phyloP scores from a whole-genome alignment of 805 yeast genomes.

The Wickerhamomyces canadensis region DNA sequence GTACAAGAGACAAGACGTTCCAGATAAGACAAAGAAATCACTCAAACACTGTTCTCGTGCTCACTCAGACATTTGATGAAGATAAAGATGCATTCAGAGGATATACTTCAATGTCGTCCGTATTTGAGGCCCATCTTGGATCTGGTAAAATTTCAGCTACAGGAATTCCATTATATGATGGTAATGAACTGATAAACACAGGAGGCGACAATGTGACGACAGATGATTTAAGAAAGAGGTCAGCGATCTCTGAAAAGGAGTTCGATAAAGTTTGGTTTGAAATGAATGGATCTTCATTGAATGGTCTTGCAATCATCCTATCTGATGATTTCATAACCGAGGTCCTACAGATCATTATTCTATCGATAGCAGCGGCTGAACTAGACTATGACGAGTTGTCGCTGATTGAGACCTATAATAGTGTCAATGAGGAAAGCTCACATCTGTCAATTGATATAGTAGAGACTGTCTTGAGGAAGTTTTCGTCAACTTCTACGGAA shows the following conservation, averaged over 20 bases:
- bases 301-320: constrained; percentile 36
- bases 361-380: constrained; percentile 34
- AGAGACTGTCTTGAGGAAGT: constrained; percentile 44
- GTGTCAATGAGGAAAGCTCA: constrained; percentile 25
- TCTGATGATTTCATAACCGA: constrained; percentile 29
- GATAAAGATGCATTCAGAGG: constrained; percentile 27
- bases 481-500: constrained; percentile 26
- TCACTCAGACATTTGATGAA: constrained; percentile 25
- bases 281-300: constrained; percentile 49
- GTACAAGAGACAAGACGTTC: constrained; percentile 56
- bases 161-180: constrained; percentile 33
- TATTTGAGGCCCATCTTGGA: constrained; percentile 31
- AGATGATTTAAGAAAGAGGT: constrained; percentile 31
- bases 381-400: constrained; percentile 25
- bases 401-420: constrained; percentile 24
- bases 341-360: constrained; percentile 30
- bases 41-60: constrained; percentile 71
- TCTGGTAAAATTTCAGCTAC: constrained; percentile 28
- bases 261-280: constrained; percentile 47
- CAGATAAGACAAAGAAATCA: constrained; percentile 74
- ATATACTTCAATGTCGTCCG: constrained; percentile 28
- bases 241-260: constrained; percentile 52
- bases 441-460: constrained; percentile 39
- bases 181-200: constrained; percentile 17
- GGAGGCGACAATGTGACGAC: constrained; percentile 6